Evolutionary conservation across 169 alveolate species (phyloP).

Genomic region (Cryptosporidium baileyi): DNA sequence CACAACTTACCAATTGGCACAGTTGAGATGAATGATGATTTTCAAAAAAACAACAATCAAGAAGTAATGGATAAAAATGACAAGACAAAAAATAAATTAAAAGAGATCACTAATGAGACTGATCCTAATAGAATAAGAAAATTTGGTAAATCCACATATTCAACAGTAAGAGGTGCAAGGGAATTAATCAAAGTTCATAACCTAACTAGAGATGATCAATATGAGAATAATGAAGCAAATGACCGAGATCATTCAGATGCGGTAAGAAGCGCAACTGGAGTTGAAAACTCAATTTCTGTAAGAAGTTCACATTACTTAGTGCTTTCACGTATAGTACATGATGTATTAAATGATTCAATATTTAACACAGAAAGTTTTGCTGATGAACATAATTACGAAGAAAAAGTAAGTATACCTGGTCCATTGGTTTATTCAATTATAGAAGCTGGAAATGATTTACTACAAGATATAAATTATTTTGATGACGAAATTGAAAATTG

Average conservation of each 20-base stretch:
- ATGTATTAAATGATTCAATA: neutral
- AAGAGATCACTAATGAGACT: neutral
- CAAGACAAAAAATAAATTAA: neutral
- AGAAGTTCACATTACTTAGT: neutral
- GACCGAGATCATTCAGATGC: too few species aligned
- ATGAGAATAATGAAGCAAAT: constrained; percentile 16
- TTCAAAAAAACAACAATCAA: neutral
- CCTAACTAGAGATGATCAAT: constrained; percentile 8
- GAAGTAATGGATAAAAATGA: neutral
- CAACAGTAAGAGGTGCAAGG: constrained; percentile 62
- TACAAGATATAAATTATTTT: constrained; percentile 39
- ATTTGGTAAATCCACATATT: constrained; percentile 62
- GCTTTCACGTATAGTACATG: constrained; percentile 16
- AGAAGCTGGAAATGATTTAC: constrained; percentile 55
- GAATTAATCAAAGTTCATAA: constrained; percentile 48
- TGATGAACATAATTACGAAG: neutral
- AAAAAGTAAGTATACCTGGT: constrained; percentile 2
- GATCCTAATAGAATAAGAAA: constrained; percentile 34
- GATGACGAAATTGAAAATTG: constrained; percentile 68
- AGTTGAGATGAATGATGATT: neutral
- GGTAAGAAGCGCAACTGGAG: neutral
- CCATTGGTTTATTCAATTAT: constrained; percentile 52
- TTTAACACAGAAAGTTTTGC: neutral
- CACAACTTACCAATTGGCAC: constrained; percentile 9
- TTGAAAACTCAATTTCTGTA: neutral